Base-by-base conservation (phyloP, 2,329 filamentous ascomycete genomes). In the Metarhizium rileyi region DNA sequence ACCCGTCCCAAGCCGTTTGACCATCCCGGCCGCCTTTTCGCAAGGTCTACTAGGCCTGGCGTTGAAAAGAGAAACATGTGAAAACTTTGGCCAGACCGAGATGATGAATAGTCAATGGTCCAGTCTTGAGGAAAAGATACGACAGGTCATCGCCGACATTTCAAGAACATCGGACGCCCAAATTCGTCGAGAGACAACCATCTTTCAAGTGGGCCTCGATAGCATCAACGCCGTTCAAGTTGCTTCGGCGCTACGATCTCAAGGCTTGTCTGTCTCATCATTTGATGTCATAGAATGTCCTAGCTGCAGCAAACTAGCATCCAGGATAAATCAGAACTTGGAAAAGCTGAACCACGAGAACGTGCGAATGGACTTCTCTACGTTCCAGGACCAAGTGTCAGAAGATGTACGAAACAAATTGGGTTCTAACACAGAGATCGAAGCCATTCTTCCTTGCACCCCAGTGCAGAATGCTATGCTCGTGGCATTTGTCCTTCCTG, bases 161-260 rank as follows among this genome's bases (percentile, higher is more conserved):
- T 81, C 85, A 1, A 68, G 72, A 2, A 65, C 76, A 4, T 62
- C 76, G 0, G 50, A 62, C 2, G 58, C 71, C 0, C 69, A 67
- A 0, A 83, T 95, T 44, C 59, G 62, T 3, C 74, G 73, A 12
- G 62, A 76, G 9, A 88, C 81, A 0, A 89, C 87, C 0, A 88
- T 97, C 45, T 95, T 91, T 58, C 82, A 86, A 51, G 77, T 95
- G n/a, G 91, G 91, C 0, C 70, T 96, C 3, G 90, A 96, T 65
- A 96, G 90, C 62, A 93, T 97, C 59, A 90, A 86, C 52, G 87
- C 89, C 0, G 76, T 84, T 5, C 90, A 95, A 59, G 73, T 95
- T 9, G 87, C 89, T 1, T 75, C 80, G 1, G 69, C 75, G 25
- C 70, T 96, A 16, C 80, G 84, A 18, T 76, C 73, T 36, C 59